These are phyloP conservation scores for Biscutella auriculata DNA, from an alignment of 441 rosid genomes.

Conservation along the genomic window DNA sequence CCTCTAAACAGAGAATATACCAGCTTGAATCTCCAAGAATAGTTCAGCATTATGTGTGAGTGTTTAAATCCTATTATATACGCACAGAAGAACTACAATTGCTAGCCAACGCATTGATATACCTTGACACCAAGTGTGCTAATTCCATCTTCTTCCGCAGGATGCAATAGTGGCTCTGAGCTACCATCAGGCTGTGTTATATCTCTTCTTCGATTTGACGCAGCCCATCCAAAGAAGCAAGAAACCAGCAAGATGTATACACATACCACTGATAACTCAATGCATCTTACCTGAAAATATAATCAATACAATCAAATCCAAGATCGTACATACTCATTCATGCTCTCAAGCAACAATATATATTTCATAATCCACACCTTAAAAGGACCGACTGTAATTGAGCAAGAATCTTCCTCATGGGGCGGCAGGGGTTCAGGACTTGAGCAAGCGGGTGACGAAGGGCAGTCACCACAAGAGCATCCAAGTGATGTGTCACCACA, in stretches of 20 bases:
- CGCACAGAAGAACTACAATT: not conserved
- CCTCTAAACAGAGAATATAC: constrained; percentile 5
- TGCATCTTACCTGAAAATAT: constrained; percentile 46
- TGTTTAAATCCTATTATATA: not conserved
- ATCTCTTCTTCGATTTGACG: constrained; percentile 32
- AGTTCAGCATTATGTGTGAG: constrained; percentile 6
- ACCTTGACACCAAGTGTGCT: constrained; percentile 34
- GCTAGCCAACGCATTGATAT: constrained; percentile 9
- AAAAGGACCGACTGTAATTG: constrained; percentile 38
- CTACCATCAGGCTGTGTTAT: constrained; percentile 27
- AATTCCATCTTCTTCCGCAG: constrained; percentile 34
- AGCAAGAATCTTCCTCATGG: constrained; percentile 33
- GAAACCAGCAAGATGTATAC: constrained; percentile 37
- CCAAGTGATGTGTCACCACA: constrained; percentile 72
- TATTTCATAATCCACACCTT: constrained; percentile 30
- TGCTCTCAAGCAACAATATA: constrained; percentile 8
- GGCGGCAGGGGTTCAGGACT: constrained; percentile 56
- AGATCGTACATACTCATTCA: constrained; percentile 4
- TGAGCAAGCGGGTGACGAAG: constrained; percentile 50
- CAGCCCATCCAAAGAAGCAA: constrained; percentile 53
- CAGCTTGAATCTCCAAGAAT: not conserved
- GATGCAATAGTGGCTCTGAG: constrained; percentile 41
- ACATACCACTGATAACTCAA: constrained; percentile 40
- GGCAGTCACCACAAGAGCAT: constrained; percentile 78
- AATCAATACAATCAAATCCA: constrained; percentile 13